Conservation (phyloP, 2,329 filamentous ascomycete species). For the Neoarthrinium moseri region DNA sequence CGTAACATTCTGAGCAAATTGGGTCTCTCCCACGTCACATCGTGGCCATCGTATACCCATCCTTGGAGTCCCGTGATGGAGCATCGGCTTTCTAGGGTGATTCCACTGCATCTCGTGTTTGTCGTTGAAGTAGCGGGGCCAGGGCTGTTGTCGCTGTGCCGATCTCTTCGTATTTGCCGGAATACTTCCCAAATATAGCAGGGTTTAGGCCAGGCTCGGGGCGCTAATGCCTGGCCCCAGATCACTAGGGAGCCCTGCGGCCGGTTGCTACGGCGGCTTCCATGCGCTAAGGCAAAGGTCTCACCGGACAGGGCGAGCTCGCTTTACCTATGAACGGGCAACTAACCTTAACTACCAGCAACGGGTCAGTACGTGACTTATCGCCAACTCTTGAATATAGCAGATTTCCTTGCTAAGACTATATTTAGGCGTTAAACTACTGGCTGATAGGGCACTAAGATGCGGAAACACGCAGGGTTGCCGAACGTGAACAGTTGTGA, state of each 20-base stretch:
- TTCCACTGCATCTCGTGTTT: constrained; percentile 15
- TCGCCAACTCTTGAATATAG: too few species aligned
- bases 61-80: background rate
- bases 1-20: background rate
- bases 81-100: constrained; percentile 5
- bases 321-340: too few species aligned
- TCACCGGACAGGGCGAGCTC: too few species aligned
- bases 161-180: constrained; percentile 13
- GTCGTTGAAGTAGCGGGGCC: constrained; percentile 3
- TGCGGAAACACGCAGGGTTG: too few species aligned
- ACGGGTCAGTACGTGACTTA: too few species aligned
- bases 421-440: too few species aligned
- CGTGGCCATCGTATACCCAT: constrained; percentile 1
- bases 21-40: constrained; percentile 8
- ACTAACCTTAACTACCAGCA: too few species aligned
- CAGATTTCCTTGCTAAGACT: too few species aligned
- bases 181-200: constrained; percentile 10
- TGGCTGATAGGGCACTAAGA: too few species aligned
- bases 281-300: too few species aligned
- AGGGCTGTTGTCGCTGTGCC: constrained; percentile 4
- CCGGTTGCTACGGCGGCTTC: too few species aligned
- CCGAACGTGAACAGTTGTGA: too few species aligned
- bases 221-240: background rate
- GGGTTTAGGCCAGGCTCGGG: background rate
- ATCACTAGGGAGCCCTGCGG: background rate